Evolutionary conservation across 495 filamentous ascomycete genomes (phyloP), one percentile per base, ranked within the genome.

Genomic region (Corynascus novoguineensis): DNA sequence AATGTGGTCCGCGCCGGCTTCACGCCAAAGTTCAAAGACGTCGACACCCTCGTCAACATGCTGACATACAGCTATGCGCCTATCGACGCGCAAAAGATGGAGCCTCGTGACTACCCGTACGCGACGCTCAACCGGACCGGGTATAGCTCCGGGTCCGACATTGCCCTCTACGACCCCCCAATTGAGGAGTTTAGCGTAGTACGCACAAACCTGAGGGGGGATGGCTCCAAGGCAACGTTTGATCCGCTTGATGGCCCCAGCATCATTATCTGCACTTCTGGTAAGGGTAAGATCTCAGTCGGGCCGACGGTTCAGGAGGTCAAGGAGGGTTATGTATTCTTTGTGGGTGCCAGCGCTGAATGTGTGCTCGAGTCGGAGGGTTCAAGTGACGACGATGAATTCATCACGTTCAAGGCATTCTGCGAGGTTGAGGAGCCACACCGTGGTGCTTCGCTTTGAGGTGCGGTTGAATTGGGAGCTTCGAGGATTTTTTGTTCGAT

Each of bases 11-110:
- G 93, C 31, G 93, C 93, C 2, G 93, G 93, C 19, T 92, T 98
- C 68, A 98, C 93, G 0, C 93, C 93, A 10, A 98, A 98, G 71
- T 97, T 92, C 81, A 96, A 97, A 76, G 93, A 98, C 63, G 90
- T 96, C 44, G 78, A 84, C 45, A 97, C 89, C 3, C 79, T 98
- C n/a, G 88, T 92, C 34, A 76, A 79, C 58, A 95, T 96, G 88
- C 76, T 98, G 53, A 97, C 93, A 0, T 98, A 98, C 76, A 84
- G 80, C 50, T 97, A 93, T 63, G 92, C 92, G 1, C 92, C 93
- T 4, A 95, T 95, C 60, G 84, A 87, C 40, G 84, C 92, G 74
- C 93, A 98, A 69, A 97, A 97, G 77, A 90, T 98, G 82, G 65
- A 81, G 37, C 89, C 93, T 0, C 76, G 72, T 21, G 86, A 91